Percentiles rank a stretch among this genome's conserved stretches.
Conservation (phyloP, 768 basidiomycete species). For the Amanita rimosa region DNA sequence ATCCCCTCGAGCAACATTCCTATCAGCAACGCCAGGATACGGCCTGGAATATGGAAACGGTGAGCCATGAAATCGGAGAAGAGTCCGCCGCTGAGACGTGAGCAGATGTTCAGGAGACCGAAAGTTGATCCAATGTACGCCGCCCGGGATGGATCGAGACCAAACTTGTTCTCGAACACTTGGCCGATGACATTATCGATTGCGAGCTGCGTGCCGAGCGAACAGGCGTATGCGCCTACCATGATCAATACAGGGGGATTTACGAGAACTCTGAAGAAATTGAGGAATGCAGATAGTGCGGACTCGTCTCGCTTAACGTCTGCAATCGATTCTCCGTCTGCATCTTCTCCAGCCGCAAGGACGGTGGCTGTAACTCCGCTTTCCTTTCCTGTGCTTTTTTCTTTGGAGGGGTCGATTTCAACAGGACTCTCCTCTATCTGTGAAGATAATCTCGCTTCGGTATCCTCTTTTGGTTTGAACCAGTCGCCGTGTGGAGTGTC, state of each 20-base stretch:
- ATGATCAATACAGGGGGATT: slow-evolving; percentile 46
- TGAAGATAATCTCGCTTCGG: neutral
- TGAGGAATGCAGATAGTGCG: slow-evolving; percentile 14
- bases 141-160: slow-evolving; percentile 36
- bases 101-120: neutral
- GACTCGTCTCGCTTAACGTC: slow-evolving; percentile 5
- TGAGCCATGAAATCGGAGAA: slow-evolving; percentile 1
- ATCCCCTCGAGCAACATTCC: neutral
- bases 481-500: slow-evolving; percentile 3
- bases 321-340: neutral
- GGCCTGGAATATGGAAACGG: neutral
- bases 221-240: slow-evolving; percentile 37
- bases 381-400: neutral
- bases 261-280: slow-evolving; percentile 22
- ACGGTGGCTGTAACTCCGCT: neutral
- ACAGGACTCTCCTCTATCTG: neutral
- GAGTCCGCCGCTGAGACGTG: neutral
- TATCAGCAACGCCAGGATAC: neutral
- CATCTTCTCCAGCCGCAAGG: neutral
- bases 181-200: slow-evolving; percentile 41
- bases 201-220: slow-evolving; percentile 47
- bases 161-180: slow-evolving; percentile 22
- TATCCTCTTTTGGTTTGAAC: neutral
- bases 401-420: neutral
- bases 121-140: slow-evolving; percentile 34